Base-by-base conservation (phyloP, 345 rosid genomes). In the Psidium guajava region DNA sequence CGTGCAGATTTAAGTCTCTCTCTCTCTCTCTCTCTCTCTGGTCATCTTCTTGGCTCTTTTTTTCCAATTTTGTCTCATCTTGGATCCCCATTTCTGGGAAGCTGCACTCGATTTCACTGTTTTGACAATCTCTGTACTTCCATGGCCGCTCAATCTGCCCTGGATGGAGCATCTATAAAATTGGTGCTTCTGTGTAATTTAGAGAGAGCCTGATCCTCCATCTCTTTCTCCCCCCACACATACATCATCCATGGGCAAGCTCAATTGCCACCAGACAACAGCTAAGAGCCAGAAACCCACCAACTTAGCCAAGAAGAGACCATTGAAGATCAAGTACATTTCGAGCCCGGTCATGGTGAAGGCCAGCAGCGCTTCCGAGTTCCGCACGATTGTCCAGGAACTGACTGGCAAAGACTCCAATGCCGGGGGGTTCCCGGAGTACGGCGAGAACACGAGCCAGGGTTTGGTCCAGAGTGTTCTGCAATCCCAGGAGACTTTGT, bases 351-450 rank as follows among this genome's bases (percentile, higher is more conserved):
- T 89, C 85, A 74, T 89, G 89, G 88, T 92, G 77, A 90, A 84
- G 69, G 92, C 88, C 14, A 73, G 86, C 74, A 89, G 53, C 69
- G 90, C 90, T 25, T 84, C 90, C 1, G 92, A 92, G 89, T 92
- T 92, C 86, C 87, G 90, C 18, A 87, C 92, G 0, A 88, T 92
- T 5, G 94, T 92, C 85, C 94, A 92, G 75, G 90, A 90, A 84
- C 83, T 92, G 24, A 92, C 93, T 3, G 93, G 94, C 14, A 89
- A 89, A 83, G 77, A 92, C 82, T 91, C 93, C 24, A 64, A 85
- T 2, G 27, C 85, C 21, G 75, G 40, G 12, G 61, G 13, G 10
- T 18, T 55, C 25, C 59, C 47, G n/a, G 84, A 49, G 57, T 42
- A 27, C 54, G 6, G 32, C 12, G 10, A 36, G 5, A 40, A 54